Evolutionary conservation across 208 protist species (phyloP).

Genomic region (Phytomonas sp.): DNA sequence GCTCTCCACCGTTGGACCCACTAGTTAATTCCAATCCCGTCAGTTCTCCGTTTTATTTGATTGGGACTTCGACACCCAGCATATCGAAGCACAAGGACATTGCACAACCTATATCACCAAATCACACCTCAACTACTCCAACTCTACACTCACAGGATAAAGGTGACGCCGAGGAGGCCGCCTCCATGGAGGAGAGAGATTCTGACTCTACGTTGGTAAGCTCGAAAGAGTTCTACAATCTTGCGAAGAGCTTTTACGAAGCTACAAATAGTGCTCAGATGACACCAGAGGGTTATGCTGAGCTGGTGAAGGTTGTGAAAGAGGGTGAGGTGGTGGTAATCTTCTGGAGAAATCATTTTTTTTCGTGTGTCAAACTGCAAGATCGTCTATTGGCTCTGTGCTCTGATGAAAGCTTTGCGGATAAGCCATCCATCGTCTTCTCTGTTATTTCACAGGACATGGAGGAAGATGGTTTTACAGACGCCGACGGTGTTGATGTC

Average conservation of each 20-base stretch:
- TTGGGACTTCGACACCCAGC: not conserved
- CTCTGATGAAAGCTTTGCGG: constrained; percentile 36
- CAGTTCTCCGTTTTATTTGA: not conserved
- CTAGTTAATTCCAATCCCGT: not conserved
- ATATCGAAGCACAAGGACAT: not conserved
- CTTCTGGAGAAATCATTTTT: constrained; percentile 55
- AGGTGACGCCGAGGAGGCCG: not conserved
- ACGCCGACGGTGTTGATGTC: constrained; percentile 23
- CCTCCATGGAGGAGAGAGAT: not conserved
- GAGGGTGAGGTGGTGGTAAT: constrained; percentile 37
- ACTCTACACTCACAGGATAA: not conserved
- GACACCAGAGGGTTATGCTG: constrained; percentile 1
- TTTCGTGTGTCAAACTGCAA: constrained; percentile 28
- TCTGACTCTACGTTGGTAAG: not conserved
- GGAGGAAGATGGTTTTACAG: constrained; percentile 21
- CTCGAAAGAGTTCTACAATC: constrained; percentile 2
- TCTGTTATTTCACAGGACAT: constrained; percentile 21
- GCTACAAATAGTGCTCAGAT: constrained; percentile 9
- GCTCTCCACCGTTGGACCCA: constrained; percentile 1
- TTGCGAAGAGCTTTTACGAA: constrained; percentile 10
- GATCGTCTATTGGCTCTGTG: constrained; percentile 22
- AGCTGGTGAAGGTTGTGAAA: constrained; percentile 7
- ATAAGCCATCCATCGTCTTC: constrained; percentile 31
- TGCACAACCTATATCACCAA: not conserved
- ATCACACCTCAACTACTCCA: not conserved